A percentile compares a stretch with the other conserved stretches of the same genome.
phyloP scores from a whole-genome alignment of 2,329 filamentous ascomycete genomes.

The Fusarium tuaranense region DNA sequence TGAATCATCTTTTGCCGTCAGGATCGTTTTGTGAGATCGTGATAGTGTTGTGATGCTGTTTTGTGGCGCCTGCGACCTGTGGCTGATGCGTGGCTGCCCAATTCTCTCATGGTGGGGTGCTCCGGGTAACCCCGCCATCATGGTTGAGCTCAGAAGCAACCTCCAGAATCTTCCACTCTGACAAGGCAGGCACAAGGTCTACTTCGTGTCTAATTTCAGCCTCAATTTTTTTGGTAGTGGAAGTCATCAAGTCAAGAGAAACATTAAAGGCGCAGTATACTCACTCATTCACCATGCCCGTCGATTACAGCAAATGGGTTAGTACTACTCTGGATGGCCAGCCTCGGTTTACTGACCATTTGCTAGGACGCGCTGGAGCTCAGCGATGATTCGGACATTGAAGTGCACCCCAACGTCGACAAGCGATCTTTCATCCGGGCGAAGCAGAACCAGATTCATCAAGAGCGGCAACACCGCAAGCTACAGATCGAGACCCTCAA shows the following conservation, averaged over 20 bases:
- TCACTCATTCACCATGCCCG: conserved; percentile 55
- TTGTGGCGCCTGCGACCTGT: conserved; percentile 1
- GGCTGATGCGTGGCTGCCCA: background rate
- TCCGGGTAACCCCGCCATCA: conserved; percentile 41
- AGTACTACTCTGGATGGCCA: conserved; percentile 33
- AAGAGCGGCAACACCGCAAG: conserved; percentile 86
- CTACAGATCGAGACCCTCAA: conserved; percentile 91
- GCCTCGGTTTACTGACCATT: conserved; percentile 19
- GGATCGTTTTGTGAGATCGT: background rate
- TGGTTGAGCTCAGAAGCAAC: conserved; percentile 34
- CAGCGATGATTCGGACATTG: conserved; percentile 97
- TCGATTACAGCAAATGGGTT: conserved; percentile 78
- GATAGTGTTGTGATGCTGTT: background rate
- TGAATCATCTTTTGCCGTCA: background rate
- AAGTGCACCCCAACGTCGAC: conserved; percentile 99
- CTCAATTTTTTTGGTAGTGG: background rate
- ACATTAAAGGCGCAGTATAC: background rate
- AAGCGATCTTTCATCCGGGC: conserved; percentile 98
- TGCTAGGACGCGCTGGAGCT: conserved; percentile 88
- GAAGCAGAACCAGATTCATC: conserved; percentile 97
- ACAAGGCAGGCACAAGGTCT: background rate
- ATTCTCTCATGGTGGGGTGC: conserved; percentile 39
- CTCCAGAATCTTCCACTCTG: conserved; percentile 44
- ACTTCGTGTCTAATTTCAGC: background rate
- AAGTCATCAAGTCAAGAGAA: background rate